phyloP scores from a whole-genome alignment of 2,329 filamentous ascomycete species.

The Fusarium odoratissimum region DNA sequence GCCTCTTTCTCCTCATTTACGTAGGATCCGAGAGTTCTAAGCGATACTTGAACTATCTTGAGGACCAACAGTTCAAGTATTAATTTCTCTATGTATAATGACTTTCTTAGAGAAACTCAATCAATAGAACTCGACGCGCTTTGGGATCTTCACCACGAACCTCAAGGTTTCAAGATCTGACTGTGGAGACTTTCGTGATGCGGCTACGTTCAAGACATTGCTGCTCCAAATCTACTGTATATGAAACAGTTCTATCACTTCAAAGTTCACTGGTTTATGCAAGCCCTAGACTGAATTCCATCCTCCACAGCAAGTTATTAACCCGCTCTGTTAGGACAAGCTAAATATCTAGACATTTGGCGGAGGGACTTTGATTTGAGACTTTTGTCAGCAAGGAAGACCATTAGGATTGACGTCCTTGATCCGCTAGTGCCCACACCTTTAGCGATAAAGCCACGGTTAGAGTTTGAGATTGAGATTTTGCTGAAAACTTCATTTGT shows the following conservation, averaged over 20 bases:
- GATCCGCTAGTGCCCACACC: slow-evolving; percentile 27
- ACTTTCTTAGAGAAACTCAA: background rate
- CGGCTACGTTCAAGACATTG: slow-evolving; percentile 26
- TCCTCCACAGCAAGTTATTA: background rate
- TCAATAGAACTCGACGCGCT: background rate
- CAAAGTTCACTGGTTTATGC: background rate
- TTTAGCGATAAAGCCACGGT: slow-evolving; percentile 27
- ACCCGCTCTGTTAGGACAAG: background rate
- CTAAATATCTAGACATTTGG: background rate
- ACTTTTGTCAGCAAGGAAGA: slow-evolving; percentile 10
- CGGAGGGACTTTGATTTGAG: background rate
- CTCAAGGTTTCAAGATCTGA: slow-evolving; percentile 11
- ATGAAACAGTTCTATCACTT: slow-evolving; percentile 7
- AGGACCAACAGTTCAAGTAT: background rate
- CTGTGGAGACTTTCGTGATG: slow-evolving; percentile 24
- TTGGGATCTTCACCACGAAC: slow-evolving; percentile 4
- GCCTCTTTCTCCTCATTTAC: slow-evolving; percentile 6
- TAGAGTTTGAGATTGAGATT: slow-evolving; percentile 31
- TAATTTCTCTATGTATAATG: background rate
- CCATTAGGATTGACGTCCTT: slow-evolving; percentile 8
- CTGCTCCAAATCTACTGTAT: background rate
- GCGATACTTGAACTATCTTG: background rate
- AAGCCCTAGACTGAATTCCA: background rate
- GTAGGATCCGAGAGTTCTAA: background rate
- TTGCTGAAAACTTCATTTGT: slow-evolving; percentile 19